These are phyloP conservation scores for Neopestalotiopsis sp. DNA, from an alignment of 2,329 filamentous ascomycete species.

Conservation along the genomic window DNA sequence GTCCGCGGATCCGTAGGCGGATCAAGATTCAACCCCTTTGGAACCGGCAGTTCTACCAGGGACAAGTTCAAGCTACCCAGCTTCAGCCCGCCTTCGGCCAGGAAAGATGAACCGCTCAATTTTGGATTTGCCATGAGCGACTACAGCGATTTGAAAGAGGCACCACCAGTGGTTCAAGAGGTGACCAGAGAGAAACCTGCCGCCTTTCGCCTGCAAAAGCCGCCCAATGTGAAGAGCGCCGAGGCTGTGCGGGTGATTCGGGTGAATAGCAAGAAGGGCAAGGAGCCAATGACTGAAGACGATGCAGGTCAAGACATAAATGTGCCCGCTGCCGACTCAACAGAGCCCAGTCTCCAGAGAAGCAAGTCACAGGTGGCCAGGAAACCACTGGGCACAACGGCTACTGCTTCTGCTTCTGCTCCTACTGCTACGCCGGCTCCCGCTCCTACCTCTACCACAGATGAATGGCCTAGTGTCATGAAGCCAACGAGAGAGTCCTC, in stretches of 20 bases:
- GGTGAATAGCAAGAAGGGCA: constrained; percentile 30
- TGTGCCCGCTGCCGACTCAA: not conserved
- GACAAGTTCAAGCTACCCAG: constrained; percentile 34
- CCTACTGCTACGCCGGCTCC: not conserved
- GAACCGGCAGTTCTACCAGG: constrained; percentile 28
- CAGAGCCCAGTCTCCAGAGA: not conserved
- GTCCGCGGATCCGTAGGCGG: constrained; percentile 28
- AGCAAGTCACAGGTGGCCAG: constrained; percentile 3
- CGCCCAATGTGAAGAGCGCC: constrained; percentile 30
- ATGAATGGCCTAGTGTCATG: not conserved
- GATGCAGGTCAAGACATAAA: not conserved
- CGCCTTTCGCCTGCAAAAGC: constrained; percentile 34
- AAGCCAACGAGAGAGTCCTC: not conserved
- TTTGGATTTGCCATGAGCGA: constrained; percentile 31
- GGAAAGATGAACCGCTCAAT: constrained; percentile 24
- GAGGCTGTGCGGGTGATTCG: constrained; percentile 35
- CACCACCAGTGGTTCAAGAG: constrained; percentile 15
- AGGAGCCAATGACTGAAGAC: constrained; percentile 2
- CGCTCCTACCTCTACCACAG: not conserved
- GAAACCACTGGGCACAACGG: not conserved
- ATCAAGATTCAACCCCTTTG: constrained; percentile 33
- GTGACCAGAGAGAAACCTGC: constrained; percentile 26
- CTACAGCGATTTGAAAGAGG: constrained; percentile 21
- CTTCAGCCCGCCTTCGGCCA: constrained; percentile 27
- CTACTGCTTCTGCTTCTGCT: not conserved